Conservation (phyloP, 2,329 filamentous ascomycete genomes). For the Curvularia sp. region DNA sequence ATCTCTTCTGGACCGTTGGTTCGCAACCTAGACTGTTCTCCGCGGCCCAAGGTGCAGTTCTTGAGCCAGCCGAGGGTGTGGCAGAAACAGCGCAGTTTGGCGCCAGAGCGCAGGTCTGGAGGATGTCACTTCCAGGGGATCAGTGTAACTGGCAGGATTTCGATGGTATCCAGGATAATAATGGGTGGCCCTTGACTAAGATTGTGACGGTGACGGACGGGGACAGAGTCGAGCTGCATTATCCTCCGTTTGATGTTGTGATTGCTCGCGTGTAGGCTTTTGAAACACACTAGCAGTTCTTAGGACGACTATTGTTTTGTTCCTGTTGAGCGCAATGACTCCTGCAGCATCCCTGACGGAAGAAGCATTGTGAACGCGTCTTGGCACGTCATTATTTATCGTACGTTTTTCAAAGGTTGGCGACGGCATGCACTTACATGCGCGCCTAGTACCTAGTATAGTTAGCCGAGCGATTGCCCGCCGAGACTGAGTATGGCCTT, state of each 20-base stretch:
- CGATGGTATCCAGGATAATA: constrained; percentile 45
- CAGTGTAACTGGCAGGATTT: constrained; percentile 46
- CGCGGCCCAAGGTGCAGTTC: constrained; percentile 29
- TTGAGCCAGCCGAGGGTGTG: constrained; percentile 38
- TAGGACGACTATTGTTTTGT: not conserved
- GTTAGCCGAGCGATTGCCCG: not conserved
- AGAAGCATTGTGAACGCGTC: not conserved
- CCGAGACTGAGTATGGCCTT: not conserved
- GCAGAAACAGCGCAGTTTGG: constrained; percentile 37
- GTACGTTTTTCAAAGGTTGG: not conserved
- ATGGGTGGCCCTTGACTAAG: constrained; percentile 43
- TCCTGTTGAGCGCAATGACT: not conserved
- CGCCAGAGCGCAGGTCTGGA: constrained; percentile 36
- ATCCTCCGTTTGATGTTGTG: constrained; percentile 42
- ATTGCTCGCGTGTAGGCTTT: constrained; percentile 15
- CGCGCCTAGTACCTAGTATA: not conserved
- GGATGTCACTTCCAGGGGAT: constrained; percentile 37
- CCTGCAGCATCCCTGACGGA: not conserved
- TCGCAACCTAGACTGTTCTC: constrained; percentile 31
- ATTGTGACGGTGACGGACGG: constrained; percentile 35
- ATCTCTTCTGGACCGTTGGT: constrained; percentile 33
- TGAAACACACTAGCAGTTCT: not conserved
- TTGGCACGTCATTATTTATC: not conserved
- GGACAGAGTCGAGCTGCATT: constrained; percentile 34
- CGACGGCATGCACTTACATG: not conserved